Evolutionary conservation across 352 stramenopile genomes (phyloP).

Genomic region (Phytophthora kernoviae): DNA sequence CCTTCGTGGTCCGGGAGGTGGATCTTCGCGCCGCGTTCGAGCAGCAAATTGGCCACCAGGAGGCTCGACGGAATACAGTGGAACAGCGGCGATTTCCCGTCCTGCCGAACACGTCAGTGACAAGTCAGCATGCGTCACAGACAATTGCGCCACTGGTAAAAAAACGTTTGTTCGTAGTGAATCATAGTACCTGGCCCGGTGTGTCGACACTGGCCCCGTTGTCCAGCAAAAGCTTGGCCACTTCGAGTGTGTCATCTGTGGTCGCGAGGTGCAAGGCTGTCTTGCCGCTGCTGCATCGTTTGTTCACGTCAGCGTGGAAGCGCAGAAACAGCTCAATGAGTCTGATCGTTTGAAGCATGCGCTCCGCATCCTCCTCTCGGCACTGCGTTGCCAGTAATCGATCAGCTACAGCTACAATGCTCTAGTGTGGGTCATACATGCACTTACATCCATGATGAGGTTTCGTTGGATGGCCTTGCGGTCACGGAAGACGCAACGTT

Average conservation of each 20-base stretch:
- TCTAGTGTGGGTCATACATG: no score
- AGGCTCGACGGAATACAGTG: constrained; percentile 23
- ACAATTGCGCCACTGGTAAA: neutral
- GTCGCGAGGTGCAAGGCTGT: constrained; percentile 16
- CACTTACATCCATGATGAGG: constrained; percentile 19
- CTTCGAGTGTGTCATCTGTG: constrained; percentile 6
- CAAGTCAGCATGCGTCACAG: no score
- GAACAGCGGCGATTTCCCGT: constrained; percentile 18
- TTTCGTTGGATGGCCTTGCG: constrained; percentile 21
- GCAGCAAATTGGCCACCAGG: constrained; percentile 16
- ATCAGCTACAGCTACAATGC: no score
- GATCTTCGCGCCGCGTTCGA: constrained; percentile 14
- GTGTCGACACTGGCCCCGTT: neutral
- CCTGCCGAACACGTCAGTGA: constrained; percentile 2
- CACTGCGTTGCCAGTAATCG: constrained; percentile 10
- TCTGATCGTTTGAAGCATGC: neutral
- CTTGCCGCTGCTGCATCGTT: constrained; percentile 4
- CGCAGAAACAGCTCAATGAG: constrained; percentile 4
- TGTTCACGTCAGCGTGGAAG: constrained; percentile 9
- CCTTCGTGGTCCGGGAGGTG: constrained; percentile 11
- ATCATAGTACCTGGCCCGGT: constrained; percentile 6
- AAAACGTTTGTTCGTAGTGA: neutral
- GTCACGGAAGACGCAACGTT: constrained; percentile 20
- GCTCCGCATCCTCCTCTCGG: constrained; percentile 18
- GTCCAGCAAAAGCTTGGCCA: constrained; percentile 12